Base-by-base conservation (phyloP, 306 rosid species). In the Psophocarpus tetragonolobus region DNA sequence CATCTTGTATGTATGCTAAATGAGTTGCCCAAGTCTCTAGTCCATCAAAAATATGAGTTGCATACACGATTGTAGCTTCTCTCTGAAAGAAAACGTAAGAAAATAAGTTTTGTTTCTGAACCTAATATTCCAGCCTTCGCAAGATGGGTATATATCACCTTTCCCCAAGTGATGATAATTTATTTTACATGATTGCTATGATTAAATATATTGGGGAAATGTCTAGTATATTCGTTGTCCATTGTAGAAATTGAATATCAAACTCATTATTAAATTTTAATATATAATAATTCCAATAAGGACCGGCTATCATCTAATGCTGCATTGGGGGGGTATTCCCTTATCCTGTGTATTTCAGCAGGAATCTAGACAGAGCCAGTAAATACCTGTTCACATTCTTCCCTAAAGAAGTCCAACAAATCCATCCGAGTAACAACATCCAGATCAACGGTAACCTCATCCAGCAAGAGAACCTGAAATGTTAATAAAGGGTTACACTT, bases 1-100 rank as follows among this genome's bases (percentile, higher is more conserved):
- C 98, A 1, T 89, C 93, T 87, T 95, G 98, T 74, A 95, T 92
- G 83, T 95, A 92, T 78, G 97, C 98, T 61, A 95, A 82, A 85
- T 95, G 96, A 47, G 95, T 89, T 66, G 98, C 96, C 98, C 98
- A 95, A 63, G 96, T 87, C 88, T 92, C 98, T 74, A 92, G 90
- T 63, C 98, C 98, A 83, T 95, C 98, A 89, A 95, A 95, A 41
- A 92, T 92, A 82, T 95, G 98, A 27, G 98, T 92, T 80, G 98
- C 94, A 77, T 95, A 92, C n/a, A 92, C 97, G 77, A 94, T 84
- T 74, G 92, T 94, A 63, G 97, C 90, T 82, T 91, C 91, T 75
- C 98, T 89, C 98, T 94, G 63, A 60, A 60, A 61, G 30, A 44
- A 38, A 67, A 29, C 85, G 74, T 39, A 12, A 53, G 41, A 66